Evolutionary conservation across 306 rosid genomes (phyloP).

Genomic region (Vicia faba): DNA sequence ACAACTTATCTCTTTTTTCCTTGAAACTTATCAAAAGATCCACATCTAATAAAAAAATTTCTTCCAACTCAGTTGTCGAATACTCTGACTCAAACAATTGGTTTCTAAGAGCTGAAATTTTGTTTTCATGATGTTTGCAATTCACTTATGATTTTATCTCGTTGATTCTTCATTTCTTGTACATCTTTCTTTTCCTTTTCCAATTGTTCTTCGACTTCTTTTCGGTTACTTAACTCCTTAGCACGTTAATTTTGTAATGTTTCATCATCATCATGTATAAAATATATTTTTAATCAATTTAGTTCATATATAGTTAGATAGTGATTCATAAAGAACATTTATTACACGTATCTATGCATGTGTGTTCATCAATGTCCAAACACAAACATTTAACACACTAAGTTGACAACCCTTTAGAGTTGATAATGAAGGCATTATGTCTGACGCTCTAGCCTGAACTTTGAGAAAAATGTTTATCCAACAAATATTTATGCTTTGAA

Average conservation of each 20-base stretch:
- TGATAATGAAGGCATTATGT: conserved; percentile 25
- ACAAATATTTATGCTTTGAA: conserved; percentile 21
- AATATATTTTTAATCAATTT: conserved; percentile 35
- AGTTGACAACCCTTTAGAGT: conserved; percentile 15
- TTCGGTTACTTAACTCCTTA: conserved; percentile 57
- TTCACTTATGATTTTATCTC: conserved; percentile 48
- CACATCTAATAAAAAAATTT: conserved; percentile 74
- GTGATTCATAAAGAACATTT: conserved; percentile 23
- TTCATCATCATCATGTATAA: conserved; percentile 63
- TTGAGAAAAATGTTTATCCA: conserved; percentile 3
- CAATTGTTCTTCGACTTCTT: conserved; percentile 60
- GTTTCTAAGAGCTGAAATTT: conserved; percentile 51
- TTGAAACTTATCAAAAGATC: conserved; percentile 74
- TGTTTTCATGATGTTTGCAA: conserved; percentile 49
- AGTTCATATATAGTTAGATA: conserved; percentile 30
- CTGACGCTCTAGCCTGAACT: not conserved
- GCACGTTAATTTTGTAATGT: conserved; percentile 52
- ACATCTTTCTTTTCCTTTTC: conserved; percentile 54
- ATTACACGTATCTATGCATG: conserved; percentile 14
- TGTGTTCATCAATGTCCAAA: conserved; percentile 17
- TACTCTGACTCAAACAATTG: conserved; percentile 54
- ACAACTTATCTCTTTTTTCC: conserved; percentile 72
- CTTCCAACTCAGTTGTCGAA: conserved; percentile 66
- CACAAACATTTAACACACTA: conserved; percentile 13
- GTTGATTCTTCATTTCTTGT: conserved; percentile 51